These are phyloP conservation scores for Paraphoma sp. DNA, from an alignment of 2,329 filamentous ascomycete species.

Conservation along the genomic window DNA sequence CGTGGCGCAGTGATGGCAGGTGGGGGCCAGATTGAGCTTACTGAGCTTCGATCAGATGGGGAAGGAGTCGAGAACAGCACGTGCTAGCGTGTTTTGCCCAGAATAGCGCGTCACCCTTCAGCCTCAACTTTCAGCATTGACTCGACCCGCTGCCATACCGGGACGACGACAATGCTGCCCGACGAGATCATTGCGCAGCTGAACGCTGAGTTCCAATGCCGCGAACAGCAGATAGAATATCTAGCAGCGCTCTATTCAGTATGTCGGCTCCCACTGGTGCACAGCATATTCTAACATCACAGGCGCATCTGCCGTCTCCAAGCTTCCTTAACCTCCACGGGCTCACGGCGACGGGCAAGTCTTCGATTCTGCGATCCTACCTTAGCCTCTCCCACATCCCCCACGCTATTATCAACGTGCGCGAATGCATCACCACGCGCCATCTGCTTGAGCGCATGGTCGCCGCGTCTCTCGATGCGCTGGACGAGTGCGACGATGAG, in stretches of 20 bases:
- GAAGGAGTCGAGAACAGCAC: slow-evolving; percentile 11
- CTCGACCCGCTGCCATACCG: background rate
- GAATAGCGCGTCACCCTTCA: slow-evolving; percentile 17
- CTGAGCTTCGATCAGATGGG: too few species aligned
- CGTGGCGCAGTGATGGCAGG: too few species aligned
- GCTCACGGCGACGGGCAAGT: slow-evolving; percentile 86
- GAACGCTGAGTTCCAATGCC: slow-evolving; percentile 48
- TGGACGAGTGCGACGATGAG: slow-evolving; percentile 50
- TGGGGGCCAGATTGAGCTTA: too few species aligned
- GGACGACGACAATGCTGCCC: slow-evolving; percentile 42
- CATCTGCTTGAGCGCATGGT: slow-evolving; percentile 79
- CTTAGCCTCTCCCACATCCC: slow-evolving; percentile 60
- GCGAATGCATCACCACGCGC: slow-evolving; percentile 78
- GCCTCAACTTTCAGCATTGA: slow-evolving; percentile 2
- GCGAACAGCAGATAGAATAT: slow-evolving; percentile 56
- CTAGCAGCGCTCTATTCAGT: slow-evolving; percentile 56
- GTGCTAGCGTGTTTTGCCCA: slow-evolving; percentile 26
- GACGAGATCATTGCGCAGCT: slow-evolving; percentile 46
- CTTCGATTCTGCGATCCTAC: slow-evolving; percentile 69
- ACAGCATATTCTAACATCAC: slow-evolving; percentile 23
- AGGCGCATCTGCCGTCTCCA: slow-evolving; percentile 73
- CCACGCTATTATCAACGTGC: slow-evolving; percentile 70
- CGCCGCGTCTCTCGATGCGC: slow-evolving; percentile 54
- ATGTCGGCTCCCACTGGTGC: slow-evolving; percentile 6
- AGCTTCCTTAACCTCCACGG: slow-evolving; percentile 82